Evolutionary conservation across 305 asterid genomes (phyloP).

Genomic region (Rubia tinctorum): DNA sequence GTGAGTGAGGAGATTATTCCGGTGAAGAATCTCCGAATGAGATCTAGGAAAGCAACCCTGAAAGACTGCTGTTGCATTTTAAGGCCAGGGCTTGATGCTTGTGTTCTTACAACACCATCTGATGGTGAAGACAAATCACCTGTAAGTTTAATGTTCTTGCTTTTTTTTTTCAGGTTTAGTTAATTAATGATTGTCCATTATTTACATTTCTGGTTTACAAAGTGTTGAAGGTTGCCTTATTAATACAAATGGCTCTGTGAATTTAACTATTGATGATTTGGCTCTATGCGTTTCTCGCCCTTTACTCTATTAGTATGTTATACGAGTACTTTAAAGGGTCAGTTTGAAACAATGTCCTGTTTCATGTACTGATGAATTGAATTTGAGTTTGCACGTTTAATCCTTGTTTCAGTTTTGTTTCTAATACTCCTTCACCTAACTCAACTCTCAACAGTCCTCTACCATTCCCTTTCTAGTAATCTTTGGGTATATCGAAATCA

Average conservation of each 20-base stretch:
- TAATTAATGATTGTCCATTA: neutral
- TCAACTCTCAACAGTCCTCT: neutral
- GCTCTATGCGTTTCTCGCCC: neutral
- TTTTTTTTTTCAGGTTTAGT: neutral
- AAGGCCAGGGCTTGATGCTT: conserved; percentile 81
- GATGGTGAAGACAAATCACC: conserved; percentile 37
- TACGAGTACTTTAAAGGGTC: neutral
- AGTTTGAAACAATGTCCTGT: neutral
- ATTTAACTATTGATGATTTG: neutral
- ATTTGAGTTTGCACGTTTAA: neutral
- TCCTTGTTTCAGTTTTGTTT: neutral
- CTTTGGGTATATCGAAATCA: neutral
- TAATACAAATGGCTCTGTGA: neutral
- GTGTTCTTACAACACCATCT: conserved; percentile 39
- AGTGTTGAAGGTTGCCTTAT: neutral
- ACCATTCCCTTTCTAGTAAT: neutral
- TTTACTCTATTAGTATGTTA: neutral
- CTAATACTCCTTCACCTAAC: no score
- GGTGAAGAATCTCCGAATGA: conserved; percentile 59
- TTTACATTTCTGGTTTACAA: neutral
- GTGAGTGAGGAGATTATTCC: conserved; percentile 53
- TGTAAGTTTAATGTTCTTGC: conserved; percentile 32
- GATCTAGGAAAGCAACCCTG: conserved; percentile 64
- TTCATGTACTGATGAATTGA: neutral
- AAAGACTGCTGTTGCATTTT: conserved; percentile 73